Conservation (phyloP, 169 alveolate genomes). For the Besnoitia besnoiti region DNA sequence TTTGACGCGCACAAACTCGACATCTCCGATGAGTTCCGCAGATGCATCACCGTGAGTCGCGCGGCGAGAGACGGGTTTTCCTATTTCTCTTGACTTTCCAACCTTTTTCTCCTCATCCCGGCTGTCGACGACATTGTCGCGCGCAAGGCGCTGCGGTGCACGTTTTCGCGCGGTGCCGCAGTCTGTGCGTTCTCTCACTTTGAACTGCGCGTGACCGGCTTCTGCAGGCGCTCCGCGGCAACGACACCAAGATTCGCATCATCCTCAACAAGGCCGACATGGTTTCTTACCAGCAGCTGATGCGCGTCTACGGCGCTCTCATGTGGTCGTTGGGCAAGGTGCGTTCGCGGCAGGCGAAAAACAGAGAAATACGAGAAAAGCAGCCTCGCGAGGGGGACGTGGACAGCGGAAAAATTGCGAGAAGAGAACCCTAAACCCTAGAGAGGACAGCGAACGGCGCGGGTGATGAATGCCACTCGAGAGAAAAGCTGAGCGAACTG, state of each 20-base stretch:
- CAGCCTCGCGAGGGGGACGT: too few relatives aligned
- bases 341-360: not conserved
- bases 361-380: not conserved
- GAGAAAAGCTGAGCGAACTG: not conserved
- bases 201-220: not conserved
- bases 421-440: too few relatives aligned
- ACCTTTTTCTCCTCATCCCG: not conserved
- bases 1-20: constrained; percentile 87
- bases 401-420: too few relatives aligned
- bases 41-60: constrained; percentile 71
- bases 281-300: constrained; percentile 81
- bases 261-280: constrained; percentile 78
- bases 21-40: constrained; percentile 82
- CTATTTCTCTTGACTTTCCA: not conserved
- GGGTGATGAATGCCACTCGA: too few relatives aligned
- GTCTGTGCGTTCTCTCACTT: not conserved
- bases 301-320: constrained; percentile 86
- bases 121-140: not conserved
- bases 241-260: constrained; percentile 76
- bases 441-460: too few relatives aligned
- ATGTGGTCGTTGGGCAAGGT: constrained; percentile 83
- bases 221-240: constrained; percentile 69
- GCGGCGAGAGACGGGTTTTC: too few relatives aligned
- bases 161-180: not conserved
- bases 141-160: too few relatives aligned